A percentile compares a stretch with the other conserved stretches of the same genome.
Evolutionary conservation across 1,139 yeast genomes (phyloP).

Genomic region (Debaryomyces subglobosus): DNA sequence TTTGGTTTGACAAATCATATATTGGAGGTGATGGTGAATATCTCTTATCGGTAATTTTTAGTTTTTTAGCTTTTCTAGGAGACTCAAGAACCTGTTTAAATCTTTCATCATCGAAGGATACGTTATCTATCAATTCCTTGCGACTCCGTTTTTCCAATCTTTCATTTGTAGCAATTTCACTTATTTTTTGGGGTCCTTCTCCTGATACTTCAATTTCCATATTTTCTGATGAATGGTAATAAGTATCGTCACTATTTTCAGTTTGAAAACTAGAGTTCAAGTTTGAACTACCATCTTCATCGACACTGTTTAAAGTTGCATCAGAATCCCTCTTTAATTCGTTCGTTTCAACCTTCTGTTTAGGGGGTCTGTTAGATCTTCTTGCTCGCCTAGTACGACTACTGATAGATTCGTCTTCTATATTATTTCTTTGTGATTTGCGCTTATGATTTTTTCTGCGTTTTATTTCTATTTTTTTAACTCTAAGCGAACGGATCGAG

Average conservation of each 20-base stretch:
- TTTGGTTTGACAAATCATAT: conserved; percentile 34
- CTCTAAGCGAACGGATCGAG: not conserved
- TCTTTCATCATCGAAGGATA: conserved; percentile 13
- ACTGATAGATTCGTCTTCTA: conserved; percentile 24
- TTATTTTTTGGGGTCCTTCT: not conserved
- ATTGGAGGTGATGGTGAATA: conserved; percentile 22
- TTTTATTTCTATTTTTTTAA: not conserved
- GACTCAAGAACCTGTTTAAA: conserved; percentile 15
- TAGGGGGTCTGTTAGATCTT: not conserved
- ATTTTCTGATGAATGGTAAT: not conserved
- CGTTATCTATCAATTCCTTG: conserved; percentile 5
- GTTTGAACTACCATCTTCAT: not conserved
- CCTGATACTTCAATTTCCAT: not conserved
- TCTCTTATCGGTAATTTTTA: conserved; percentile 18
- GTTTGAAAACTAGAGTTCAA: not conserved
- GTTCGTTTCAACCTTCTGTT: not conserved
- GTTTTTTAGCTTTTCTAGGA: conserved; percentile 20
- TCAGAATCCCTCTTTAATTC: not conserved
- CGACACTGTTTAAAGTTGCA: not conserved
- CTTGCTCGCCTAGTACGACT: conserved; percentile 1
- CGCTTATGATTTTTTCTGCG: conserved; percentile 25
- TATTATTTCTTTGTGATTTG: conserved; percentile 27
- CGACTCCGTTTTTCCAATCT: not conserved
- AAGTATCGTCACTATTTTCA: not conserved
- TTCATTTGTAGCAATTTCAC: not conserved